Percentiles rank a stretch among this genome's conserved stretches.
phyloP scores from a whole-genome alignment of 2,329 filamentous ascomycete genomes.

The Shiraia sp. region DNA sequence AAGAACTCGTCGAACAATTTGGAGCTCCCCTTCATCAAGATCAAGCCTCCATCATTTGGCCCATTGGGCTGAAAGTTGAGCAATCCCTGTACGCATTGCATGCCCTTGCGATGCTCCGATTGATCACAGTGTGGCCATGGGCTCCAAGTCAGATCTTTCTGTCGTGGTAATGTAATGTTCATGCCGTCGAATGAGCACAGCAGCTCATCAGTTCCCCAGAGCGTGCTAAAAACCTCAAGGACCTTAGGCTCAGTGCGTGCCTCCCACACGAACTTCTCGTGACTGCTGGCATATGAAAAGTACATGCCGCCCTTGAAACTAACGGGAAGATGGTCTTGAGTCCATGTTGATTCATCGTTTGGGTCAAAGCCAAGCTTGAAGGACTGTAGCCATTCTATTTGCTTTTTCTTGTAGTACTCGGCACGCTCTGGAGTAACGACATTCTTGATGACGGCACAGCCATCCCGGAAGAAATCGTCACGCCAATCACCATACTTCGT shows the following conservation, averaged over 20 bases:
- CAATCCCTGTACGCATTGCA: conserved; percentile 50
- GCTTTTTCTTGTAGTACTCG: conserved; percentile 47
- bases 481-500: conserved; percentile 11
- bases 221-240: conserved; percentile 38
- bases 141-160: conserved; percentile 38
- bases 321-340: conserved; percentile 43
- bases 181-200: conserved; percentile 45
- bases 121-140: conserved; percentile 49
- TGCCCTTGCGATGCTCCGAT: conserved; percentile 48
- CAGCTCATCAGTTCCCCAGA: conserved; percentile 46
- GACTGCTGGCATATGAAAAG: conserved; percentile 41
- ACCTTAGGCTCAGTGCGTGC: conserved; percentile 43
- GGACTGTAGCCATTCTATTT: conserved; percentile 49
- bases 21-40: conserved; percentile 50
- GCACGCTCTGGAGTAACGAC: conserved; percentile 46
- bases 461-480: conserved; percentile 46
- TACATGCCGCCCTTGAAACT: conserved; percentile 52
- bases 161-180: conserved; percentile 45
- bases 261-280: conserved; percentile 49
- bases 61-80: conserved; percentile 52
- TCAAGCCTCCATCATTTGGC: conserved; percentile 52
- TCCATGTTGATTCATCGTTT: conserved; percentile 41
- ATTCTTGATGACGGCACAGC: conserved; percentile 48
- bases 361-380: conserved; percentile 48
- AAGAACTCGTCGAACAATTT: conserved; percentile 53